Evolutionary conservation across 371 early-diverging fungal genomes (phyloP), one percentile per base, ranked within the genome.

Genomic region (Mucor piriformis): DNA sequence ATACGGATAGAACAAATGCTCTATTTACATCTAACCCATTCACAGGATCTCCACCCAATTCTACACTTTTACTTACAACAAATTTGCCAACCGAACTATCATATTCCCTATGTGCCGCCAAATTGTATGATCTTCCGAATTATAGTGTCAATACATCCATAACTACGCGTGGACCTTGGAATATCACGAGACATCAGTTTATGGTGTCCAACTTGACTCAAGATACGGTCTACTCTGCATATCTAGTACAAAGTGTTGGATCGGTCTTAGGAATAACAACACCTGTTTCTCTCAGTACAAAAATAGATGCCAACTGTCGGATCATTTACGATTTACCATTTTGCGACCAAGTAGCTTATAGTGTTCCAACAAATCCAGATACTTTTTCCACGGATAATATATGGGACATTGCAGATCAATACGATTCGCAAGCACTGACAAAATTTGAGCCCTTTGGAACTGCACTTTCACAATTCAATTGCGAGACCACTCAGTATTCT

Each of bases 311-410:
- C 18, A 83, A 78, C 40, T 87, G 88, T 61, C 64, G 73, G 27
- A 52, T 87, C 49, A 71, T 87, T n/a, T 79, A 83, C 47, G 72
- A 81, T 33, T 61, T 88, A 6, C 51, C 50, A 15, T 85, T 86
- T 54, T 88, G 88, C 64, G 58, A 81, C 20, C 77, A 82, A 58
- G 86, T 86, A 2, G 84, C 83, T 0, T 86, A 88, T 54, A 80
- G 84, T 24, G 87, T 86, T 0, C 83, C 83, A 32, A 43, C 65
- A 15, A 40, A 61, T 47, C 55, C 69, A 6, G 63, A 46, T 1
- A 40, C 57, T 0, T 52, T 60, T 40, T 11, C 32, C 4, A 33
- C 47, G 1, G 49, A 23, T 8, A 59, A 69, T 38, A 46, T 64
- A 15, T 56, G 57, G 50, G 70, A 69, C 2, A 42, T 86, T 29